phyloP scores from a whole-genome alignment of 768 basidiomycete genomes.

The Termitomyces eurrhizus region DNA sequence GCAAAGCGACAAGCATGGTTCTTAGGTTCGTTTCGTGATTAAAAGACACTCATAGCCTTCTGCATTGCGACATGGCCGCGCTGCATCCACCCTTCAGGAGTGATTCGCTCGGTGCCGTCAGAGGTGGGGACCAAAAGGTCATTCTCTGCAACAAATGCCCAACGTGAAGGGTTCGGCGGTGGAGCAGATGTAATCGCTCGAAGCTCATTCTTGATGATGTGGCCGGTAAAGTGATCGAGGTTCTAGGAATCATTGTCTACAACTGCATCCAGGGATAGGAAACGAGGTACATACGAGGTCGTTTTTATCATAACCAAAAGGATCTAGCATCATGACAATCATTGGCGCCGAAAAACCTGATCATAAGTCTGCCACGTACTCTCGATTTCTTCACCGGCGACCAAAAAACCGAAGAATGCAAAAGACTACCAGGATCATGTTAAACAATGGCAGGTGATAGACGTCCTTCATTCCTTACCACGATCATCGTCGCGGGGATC shows the following conservation, averaged over 20 bases:
- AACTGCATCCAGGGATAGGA: not conserved
- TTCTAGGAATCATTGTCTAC: conserved; percentile 30
- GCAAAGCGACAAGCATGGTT: not conserved
- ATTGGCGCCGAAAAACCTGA: conserved; percentile 1
- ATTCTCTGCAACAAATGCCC: conserved; percentile 61
- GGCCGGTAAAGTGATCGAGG: conserved; percentile 68
- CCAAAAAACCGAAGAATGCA: conserved; percentile 71
- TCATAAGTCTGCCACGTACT: conserved; percentile 37
- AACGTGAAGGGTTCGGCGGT: conserved; percentile 52
- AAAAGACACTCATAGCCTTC: conserved; percentile 28
- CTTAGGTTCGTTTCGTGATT: not conserved
- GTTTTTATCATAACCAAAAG: conserved; percentile 67
- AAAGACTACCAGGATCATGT: conserved; percentile 39
- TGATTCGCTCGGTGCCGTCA: conserved; percentile 35
- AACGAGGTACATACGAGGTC: conserved; percentile 45
- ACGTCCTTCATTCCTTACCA: conserved; percentile 29
- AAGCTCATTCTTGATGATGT: conserved; percentile 68
- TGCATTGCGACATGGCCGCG: conserved; percentile 46
- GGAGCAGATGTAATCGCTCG: conserved; percentile 58
- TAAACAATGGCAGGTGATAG: not conserved
- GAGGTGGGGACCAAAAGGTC: conserved; percentile 46
- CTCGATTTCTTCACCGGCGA: conserved; percentile 73
- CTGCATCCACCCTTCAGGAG: conserved; percentile 55
- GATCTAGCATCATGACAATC: conserved; percentile 27
- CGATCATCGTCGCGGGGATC: conserved; percentile 55